Base-by-base conservation (phyloP, 2,329 filamentous ascomycete species). In the Teratosphaeria viscida region DNA sequence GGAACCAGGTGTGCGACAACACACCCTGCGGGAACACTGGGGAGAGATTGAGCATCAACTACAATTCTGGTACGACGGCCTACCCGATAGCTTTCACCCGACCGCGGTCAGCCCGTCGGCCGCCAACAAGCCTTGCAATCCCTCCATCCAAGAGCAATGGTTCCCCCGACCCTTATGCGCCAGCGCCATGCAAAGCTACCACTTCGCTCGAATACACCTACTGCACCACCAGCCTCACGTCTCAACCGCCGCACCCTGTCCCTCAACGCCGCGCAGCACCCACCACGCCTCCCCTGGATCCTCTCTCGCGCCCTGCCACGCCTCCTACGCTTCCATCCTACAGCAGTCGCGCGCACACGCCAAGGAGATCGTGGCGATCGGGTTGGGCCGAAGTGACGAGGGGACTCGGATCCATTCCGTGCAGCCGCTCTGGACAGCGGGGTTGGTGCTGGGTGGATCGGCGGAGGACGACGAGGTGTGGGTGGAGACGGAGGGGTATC, bases 121-220 rank as follows among this genome's bases (percentile, higher is more conserved):
- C 73, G 53, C 58, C 32, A 27, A 47, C 12, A 26, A 58, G 29
- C 27, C 49, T 26, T 55, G 56, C 54, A 35, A 32, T 32, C 10
- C 37, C 43, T 62, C 60, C 37, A 63, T 68, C 29, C 69, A 77
- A 72, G 82, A 85, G 66, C 78, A 85, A 12, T 87, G 85, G 83
- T 86, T 85, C 69, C 79, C 79, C 57, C 76, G 83, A 0, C 78
- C 84, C 0, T 81, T 87, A 77, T 87, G 84, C 70, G 83, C 82
- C 0, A 83, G 84, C 2, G 83, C 83, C 1, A 86, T 86, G 79
- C 83, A 86, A 65, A 79, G 79, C 61, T 86, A 85, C 63, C 82
- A 87, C 65, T 86, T 87, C 75, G 82, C 82, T 0, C 79, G 82
- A 52, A 83, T 86, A 11, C 77, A 85, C 4, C 69, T 87, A 0